Base-by-base conservation (phyloP, 2,329 filamentous ascomycete genomes). In the Pestalotiopsis sp. region DNA sequence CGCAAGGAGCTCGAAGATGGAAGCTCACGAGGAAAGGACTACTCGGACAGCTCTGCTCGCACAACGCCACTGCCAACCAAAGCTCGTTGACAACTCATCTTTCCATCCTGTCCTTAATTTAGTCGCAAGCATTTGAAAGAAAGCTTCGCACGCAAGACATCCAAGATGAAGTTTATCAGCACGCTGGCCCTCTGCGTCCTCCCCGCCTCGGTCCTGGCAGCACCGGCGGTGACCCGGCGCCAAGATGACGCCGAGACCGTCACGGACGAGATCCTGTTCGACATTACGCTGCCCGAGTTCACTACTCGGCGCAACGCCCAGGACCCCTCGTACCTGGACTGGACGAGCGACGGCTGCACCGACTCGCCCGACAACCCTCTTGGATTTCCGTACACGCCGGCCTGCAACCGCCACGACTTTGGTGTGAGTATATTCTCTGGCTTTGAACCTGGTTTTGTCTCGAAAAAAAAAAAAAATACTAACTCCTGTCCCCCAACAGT, bases 361-460 rank as follows among this genome's bases (percentile, higher is more conserved):
- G 73, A 71, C 0, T 81, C 82, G 1, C 82, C 82, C 0, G 80
- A 84, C 64, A 84, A 83, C 70, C 83, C 83, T 0, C 79, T 81
- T 38, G 79, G 80, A 2, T 86, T 83, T 72, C 77, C 81, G 12
- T 86, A 84, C 52, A 27, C 76, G 3, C 81, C 79, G 0, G 82
- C 80, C 13, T 87, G 86, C 78, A 76, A 85, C 69, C 84, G 87
- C 6, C 87, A 89, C 69, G 87, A 89, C 73, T 89, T 89, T 74
- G 86, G 86, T 1, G 45, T 52, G 7, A 52, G 45, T 52, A 52
- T 36, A 36, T 36, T 7, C 31, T 31, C 1, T 1, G 7, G 31
- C 31, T 31, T 31, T 2, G 6, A 31, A 31, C 6, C 25, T 3
- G 25, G 25, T 25, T 25, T 25, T 25, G 25, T 25, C 25, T 25